Conservation (phyloP, 371 early-diverging fungal species). For the Lichtheimia hyalospora region DNA sequence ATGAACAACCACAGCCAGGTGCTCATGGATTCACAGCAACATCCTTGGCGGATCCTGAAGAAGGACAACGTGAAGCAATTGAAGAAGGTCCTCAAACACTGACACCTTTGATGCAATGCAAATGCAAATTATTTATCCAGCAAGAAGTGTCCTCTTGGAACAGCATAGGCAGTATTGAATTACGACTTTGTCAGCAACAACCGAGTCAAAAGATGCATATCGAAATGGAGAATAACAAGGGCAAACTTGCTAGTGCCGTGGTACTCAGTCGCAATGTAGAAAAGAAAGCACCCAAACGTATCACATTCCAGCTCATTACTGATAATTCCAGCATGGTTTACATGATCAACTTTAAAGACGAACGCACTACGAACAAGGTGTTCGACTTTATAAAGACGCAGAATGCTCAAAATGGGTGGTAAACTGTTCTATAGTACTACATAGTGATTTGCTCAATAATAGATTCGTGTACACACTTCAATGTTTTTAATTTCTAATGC, state of each 20-base stretch:
- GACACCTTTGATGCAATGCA: slow-evolving; percentile 41
- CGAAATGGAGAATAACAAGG: slow-evolving; percentile 41
- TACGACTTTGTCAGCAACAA: slow-evolving; percentile 40
- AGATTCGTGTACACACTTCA: not conserved
- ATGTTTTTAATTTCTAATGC: not conserved
- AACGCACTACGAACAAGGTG: slow-evolving; percentile 36
- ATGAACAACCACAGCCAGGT: not conserved
- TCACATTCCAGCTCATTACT: slow-evolving; percentile 36
- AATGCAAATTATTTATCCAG: slow-evolving; percentile 40
- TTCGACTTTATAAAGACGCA: slow-evolving; percentile 38
- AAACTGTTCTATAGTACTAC: too few species aligned
- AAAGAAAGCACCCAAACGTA: slow-evolving; percentile 29
- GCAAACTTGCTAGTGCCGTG: slow-evolving; percentile 34
- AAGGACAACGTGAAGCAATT: slow-evolving; percentile 8
- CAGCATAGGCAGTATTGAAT: slow-evolving; percentile 31
- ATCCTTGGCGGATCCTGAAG: slow-evolving; percentile 14
- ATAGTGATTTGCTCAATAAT: not conserved
- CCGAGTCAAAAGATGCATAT: slow-evolving; percentile 45
- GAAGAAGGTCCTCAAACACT: slow-evolving; percentile 43
- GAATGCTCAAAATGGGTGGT: slow-evolving; percentile 44
- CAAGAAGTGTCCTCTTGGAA: slow-evolving; percentile 48
- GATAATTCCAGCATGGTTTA: slow-evolving; percentile 42
- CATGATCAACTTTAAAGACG: slow-evolving; percentile 48
- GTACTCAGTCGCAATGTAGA: slow-evolving; percentile 47
- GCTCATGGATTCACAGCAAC: not conserved